Conservation (phyloP, 257 asterid genomes). For the Ligustrum vulgare region DNA sequence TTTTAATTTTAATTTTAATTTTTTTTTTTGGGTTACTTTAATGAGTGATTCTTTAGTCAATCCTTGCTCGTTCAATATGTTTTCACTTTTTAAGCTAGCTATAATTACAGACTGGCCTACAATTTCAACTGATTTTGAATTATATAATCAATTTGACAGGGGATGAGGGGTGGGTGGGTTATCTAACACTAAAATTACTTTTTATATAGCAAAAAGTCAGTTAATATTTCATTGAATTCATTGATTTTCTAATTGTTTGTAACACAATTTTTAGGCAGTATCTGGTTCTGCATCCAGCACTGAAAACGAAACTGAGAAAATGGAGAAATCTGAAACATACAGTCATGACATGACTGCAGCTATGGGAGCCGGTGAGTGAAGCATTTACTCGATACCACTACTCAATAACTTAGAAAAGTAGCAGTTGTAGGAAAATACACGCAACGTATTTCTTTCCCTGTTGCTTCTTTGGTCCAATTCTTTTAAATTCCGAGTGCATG, state of each 20-base stretch:
- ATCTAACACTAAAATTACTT: not conserved
- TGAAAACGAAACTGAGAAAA: constrained; percentile 46
- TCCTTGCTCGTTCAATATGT: not conserved
- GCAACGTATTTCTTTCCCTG: not conserved
- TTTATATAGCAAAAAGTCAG: not conserved
- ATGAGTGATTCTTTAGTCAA: not conserved
- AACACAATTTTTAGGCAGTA: constrained; percentile 45
- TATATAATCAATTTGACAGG: not conserved
- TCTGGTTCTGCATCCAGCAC: constrained; percentile 72
- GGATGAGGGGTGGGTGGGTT: not conserved
- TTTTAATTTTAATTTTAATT: too few species aligned
- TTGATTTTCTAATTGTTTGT: constrained; percentile 6
- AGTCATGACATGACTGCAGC: constrained; percentile 93
- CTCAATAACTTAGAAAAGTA: not conserved
- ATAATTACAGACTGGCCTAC: not conserved
- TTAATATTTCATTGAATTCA: constrained; percentile 4
- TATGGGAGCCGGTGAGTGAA: constrained; percentile 91
- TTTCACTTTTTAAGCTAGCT: not conserved
- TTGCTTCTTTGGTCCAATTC: not conserved
- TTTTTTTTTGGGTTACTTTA: not conserved
- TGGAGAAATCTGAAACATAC: constrained; percentile 71
- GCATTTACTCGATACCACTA: constrained; percentile 15
- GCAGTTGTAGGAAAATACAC: not conserved
- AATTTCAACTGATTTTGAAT: not conserved
- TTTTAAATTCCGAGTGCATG: not conserved